Base-by-base conservation (phyloP, 208 protist species). In the Leishmania tarentolae region DNA sequence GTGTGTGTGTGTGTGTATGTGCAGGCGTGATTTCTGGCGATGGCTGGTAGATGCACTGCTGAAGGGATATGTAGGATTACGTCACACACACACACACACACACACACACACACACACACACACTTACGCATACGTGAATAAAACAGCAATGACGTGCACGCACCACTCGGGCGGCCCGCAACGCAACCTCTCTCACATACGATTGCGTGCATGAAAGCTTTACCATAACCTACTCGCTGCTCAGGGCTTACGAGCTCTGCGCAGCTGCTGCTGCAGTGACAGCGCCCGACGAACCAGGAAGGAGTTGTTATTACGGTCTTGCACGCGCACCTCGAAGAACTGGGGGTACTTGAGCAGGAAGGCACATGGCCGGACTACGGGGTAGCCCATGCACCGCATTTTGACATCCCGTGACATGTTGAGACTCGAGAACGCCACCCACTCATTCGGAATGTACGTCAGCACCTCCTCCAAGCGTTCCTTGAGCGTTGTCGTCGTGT, bases 381-480 rank as follows among this genome's bases (percentile, higher is more conserved):
- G 92, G 77, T 88, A 91, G 40, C 86, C 86, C 89, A 95, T 94
- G 83, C 86, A 94, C 11, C 79, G 78, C 77, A 86, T 80, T 63
- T 92, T 88, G 61, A 95, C 89, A 50, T 93, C 83, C 9, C 83
- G 77, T 6, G 92, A 87, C 7, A 95, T 86, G 3, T 65, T 31
- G 8, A 95, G 80, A 3, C 70, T 57, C 31, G 80, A 61, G 65
- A 92, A 94, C 1, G 76, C 21, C 1, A 81, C 80, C 80, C 81
- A 94, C 74, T 92, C 92, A 50, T 95, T 91, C 1, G 92, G 92
- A 40, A 95, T 91, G 82, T 93, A 90, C 72, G 83, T 82, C 35
- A 93, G 81, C 35, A 95, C 88, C 47, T 82, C 84, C 57, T 91
- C 77, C 28, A 93, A 40, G 13, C 83, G 79, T 17, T 91, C 83